Conservation (phyloP, 306 rosid species). For the Inga laurina region DNA sequence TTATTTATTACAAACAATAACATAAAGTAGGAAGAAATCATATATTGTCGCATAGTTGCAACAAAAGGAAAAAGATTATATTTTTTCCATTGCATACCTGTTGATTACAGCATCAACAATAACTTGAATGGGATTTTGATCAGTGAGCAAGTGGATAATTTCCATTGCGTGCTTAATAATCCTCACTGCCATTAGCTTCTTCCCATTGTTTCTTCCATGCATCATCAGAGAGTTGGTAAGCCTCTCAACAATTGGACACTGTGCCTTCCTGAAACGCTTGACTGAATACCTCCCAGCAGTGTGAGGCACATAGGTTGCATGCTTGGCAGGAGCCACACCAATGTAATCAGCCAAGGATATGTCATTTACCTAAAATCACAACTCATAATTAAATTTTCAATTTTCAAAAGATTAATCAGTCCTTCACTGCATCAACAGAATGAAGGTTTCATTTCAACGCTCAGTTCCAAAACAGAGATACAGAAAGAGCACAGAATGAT, state of each 20-base stretch:
- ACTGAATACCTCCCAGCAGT: conserved; percentile 48
- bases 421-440: not conserved
- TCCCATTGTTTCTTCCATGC: conserved; percentile 44
- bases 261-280: conserved; percentile 45
- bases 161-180: conserved; percentile 44
- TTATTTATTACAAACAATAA: not conserved
- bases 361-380: conserved; percentile 34
- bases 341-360: conserved; percentile 38
- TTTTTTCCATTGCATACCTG: conserved; percentile 23
- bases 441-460: not conserved
- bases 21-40: not conserved
- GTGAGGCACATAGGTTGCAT: conserved; percentile 44
- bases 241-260: conserved; percentile 46
- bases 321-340: conserved; percentile 40
- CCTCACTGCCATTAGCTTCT: conserved; percentile 42
- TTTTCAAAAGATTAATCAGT: not conserved
- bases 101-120: conserved; percentile 42
- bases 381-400: not conserved
- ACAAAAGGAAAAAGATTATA: not conserved
- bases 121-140: conserved; percentile 44
- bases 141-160: conserved; percentile 46
- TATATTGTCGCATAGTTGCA: not conserved
- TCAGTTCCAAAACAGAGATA: not conserved
- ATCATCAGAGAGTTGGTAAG: conserved; percentile 46
- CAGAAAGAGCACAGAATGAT: not conserved